phyloP scores from a whole-genome alignment of 176 grass and related monocot genomes.

The Carex parvula region DNA sequence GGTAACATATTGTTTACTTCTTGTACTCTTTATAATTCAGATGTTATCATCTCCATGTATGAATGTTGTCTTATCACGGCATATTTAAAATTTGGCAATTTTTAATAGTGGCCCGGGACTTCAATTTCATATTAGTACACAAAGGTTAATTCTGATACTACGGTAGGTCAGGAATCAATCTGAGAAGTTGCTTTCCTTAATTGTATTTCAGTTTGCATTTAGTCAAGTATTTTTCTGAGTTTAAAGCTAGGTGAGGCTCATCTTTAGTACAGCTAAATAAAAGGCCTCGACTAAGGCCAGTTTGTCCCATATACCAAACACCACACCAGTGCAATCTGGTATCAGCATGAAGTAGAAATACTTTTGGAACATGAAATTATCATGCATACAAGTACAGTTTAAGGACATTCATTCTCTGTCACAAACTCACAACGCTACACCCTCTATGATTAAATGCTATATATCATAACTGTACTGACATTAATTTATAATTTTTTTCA shows the following conservation, averaged over 20 bases:
- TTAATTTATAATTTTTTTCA: slow-evolving; percentile 3
- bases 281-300: background rate
- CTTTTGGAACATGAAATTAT: background rate
- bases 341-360: background rate
- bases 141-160: background rate
- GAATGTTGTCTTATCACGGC: background rate
- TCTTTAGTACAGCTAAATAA: background rate
- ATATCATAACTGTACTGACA: no score
- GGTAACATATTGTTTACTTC: slow-evolving; percentile 26
- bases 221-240: background rate
- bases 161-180: background rate
- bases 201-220: background rate
- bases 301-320: no score
- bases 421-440: no score
- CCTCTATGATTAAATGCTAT: no score
- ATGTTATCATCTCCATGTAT: background rate
- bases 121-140: background rate
- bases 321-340: background rate
- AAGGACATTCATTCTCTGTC: no score
- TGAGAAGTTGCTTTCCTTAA: background rate
- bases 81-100: background rate
- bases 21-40: background rate
- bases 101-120: background rate
- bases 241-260: background rate
- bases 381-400: background rate